Percentiles rank a stretch among this genome's conserved stretches.
Conservation (phyloP, 140 eudicot species). For the Cichorium intybus region DNA sequence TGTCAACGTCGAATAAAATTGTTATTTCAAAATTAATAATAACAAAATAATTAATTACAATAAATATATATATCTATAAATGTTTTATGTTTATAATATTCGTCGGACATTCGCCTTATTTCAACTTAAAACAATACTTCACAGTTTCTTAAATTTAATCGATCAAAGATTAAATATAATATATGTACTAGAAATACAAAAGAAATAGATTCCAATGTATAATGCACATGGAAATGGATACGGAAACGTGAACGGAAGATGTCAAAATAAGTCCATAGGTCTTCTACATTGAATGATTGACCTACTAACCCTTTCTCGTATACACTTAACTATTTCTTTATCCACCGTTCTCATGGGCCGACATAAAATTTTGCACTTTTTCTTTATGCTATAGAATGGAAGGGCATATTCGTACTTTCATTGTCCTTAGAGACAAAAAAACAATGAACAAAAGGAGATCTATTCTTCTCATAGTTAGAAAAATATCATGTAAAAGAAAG, state of each 20-base stretch:
- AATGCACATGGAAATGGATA: slow-evolving; percentile 11
- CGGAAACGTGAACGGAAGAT: neutral
- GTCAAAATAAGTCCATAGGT: slow-evolving; percentile 6
- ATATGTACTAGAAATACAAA: neutral
- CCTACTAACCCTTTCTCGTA: neutral
- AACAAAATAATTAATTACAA: no score
- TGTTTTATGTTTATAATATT: no score
- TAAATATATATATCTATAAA: no score
- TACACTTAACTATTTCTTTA: slow-evolving; percentile 15
- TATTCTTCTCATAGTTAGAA: no score
- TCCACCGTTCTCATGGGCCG: slow-evolving; percentile 35
- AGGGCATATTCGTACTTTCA: neutral
- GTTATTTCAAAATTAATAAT: no score
- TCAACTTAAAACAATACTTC: neutral
- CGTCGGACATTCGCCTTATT: no score
- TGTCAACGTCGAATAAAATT: no score
- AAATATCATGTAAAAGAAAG: neutral
- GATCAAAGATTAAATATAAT: no score
- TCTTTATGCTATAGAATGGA: neutral
- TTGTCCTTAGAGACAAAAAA: neutral
- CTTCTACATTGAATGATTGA: slow-evolving; percentile 16
- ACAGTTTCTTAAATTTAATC: neutral
- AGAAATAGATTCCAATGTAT: neutral
- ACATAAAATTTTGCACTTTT: slow-evolving; percentile 11
- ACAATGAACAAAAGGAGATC: neutral